phyloP scores from a whole-genome alignment of 805 yeast genomes.

The Starmerella tilneyi region DNA sequence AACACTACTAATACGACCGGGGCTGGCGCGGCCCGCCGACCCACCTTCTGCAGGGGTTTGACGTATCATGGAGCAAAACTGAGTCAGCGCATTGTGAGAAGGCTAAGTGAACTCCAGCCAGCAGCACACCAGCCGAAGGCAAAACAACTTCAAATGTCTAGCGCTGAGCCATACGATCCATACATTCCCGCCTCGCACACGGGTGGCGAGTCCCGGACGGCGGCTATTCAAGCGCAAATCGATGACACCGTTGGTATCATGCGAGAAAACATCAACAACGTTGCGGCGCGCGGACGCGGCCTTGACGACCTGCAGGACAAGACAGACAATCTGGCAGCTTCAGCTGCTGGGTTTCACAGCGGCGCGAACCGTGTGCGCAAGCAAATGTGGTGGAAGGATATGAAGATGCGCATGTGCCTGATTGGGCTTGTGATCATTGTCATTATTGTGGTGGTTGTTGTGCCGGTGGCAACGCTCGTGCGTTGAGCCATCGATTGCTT shows the following conservation, averaged over 20 bases:
- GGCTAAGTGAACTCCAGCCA: no score
- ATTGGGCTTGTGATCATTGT: constrained; percentile 69
- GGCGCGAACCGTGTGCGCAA: constrained; percentile 96
- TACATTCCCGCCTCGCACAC: constrained; percentile 46
- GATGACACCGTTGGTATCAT: constrained; percentile 94
- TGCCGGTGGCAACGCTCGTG: constrained; percentile 88
- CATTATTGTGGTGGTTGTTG: constrained; percentile 73
- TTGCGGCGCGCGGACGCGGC: constrained; percentile 90
- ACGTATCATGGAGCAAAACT: no score
- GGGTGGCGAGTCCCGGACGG: constrained; percentile 40
- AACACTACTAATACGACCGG: no score
- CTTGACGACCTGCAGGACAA: constrained; percentile 84
- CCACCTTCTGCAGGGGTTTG: no score
- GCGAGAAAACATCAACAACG: constrained; percentile 94
- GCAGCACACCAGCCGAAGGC: neutral
- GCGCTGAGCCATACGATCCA: constrained; percentile 78
- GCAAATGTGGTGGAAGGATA: constrained; percentile 98
- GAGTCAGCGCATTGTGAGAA: no score
- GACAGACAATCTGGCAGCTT: constrained; percentile 82
- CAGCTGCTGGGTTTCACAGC: constrained; percentile 89
- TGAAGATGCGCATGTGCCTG: constrained; percentile 89
- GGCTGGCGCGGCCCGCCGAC: no score
- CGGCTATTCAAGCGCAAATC: constrained; percentile 82
- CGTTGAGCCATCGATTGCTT: constrained; percentile 3
- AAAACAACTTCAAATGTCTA: constrained; percentile 42